Conservation (phyloP, 2,329 filamentous ascomycete species). For the Mollisia scopiformis region DNA sequence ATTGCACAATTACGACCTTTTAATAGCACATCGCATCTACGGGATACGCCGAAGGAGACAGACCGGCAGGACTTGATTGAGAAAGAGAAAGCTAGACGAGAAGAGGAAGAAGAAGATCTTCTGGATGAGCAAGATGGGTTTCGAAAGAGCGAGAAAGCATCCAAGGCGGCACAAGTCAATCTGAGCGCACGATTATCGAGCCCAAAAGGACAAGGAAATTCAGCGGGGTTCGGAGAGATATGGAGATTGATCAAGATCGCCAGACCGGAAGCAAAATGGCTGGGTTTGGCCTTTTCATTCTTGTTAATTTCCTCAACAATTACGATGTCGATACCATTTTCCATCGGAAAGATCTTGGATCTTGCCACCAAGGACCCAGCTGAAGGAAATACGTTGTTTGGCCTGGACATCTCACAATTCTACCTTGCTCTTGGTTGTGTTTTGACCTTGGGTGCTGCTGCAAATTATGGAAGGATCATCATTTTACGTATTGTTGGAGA, state of each 20-base stretch:
- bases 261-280: constrained; percentile 77
- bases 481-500: constrained; percentile 94
- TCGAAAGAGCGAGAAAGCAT: constrained; percentile 78
- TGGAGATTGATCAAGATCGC: constrained; percentile 90
- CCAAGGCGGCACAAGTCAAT: constrained; percentile 86
- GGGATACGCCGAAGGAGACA: constrained; percentile 25
- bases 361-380: constrained; percentile 75
- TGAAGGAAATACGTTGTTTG: constrained; percentile 75
- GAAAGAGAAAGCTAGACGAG: constrained; percentile 40
- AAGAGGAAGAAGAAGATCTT: constrained; percentile 46
- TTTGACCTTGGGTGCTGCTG: constrained; percentile 80
- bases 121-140: constrained; percentile 61
- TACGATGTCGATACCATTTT: constrained; percentile 96
- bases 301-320: constrained; percentile 88
- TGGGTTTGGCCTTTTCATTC: constrained; percentile 79
- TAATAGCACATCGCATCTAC: constrained; percentile 28
- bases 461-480: constrained; percentile 93
- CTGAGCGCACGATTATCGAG: constrained; percentile 85
- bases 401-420: constrained; percentile 83
- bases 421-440: constrained; percentile 79
- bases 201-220: constrained; percentile 58
- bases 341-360: constrained; percentile 94
- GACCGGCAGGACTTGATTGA: constrained; percentile 38
- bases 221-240: constrained; percentile 73
- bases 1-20: constrained; percentile 34